These are phyloP conservation scores for Tylopilus cervinicoccineus DNA, from an alignment of 768 basidiomycete genomes.

Conservation along the genomic window DNA sequence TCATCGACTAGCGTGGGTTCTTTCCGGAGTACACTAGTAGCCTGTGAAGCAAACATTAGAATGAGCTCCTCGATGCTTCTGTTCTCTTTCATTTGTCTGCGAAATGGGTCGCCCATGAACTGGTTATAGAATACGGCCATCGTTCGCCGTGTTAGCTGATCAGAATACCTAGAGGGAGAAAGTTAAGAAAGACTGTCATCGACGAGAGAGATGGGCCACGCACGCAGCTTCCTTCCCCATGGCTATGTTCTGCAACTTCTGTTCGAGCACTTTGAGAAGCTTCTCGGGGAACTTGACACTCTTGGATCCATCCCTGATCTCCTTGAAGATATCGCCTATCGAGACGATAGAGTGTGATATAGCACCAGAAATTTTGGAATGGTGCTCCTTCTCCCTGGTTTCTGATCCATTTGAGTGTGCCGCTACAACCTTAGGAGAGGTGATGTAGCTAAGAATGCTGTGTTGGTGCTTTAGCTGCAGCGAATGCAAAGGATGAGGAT, in stretches of 20 bases:
- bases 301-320: slow-evolving; percentile 72
- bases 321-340: slow-evolving; percentile 79
- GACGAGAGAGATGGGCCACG: slow-evolving; percentile 32
- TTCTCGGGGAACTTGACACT: slow-evolving; percentile 94
- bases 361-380: slow-evolving; percentile 61
- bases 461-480: slow-evolving; percentile 8
- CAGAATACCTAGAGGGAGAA: slow-evolving; percentile 61
- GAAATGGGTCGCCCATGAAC: slow-evolving; percentile 80
- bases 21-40: slow-evolving; percentile 84
- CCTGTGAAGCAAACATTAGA: slow-evolving; percentile 90
- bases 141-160: slow-evolving; percentile 83
- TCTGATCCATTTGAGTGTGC: slow-evolving; percentile 33
- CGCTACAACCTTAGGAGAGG: slow-evolving; percentile 51
- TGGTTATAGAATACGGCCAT: slow-evolving; percentile 93
- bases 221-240: slow-evolving; percentile 90
- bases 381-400: slow-evolving; percentile 58
- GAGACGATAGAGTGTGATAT: slow-evolving; percentile 52
- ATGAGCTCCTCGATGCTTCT: slow-evolving; percentile 98
- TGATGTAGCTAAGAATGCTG: slow-evolving; percentile 71
- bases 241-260: slow-evolving; percentile 85
- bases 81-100: slow-evolving; percentile 90
- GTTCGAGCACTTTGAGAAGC: slow-evolving; percentile 84
- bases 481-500: neutral
- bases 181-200: slow-evolving; percentile 6
- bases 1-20: slow-evolving; percentile 81